phyloP scores from a whole-genome alignment of 2,329 filamentous ascomycete genomes.

The Phaeoacremonium minimum region DNA sequence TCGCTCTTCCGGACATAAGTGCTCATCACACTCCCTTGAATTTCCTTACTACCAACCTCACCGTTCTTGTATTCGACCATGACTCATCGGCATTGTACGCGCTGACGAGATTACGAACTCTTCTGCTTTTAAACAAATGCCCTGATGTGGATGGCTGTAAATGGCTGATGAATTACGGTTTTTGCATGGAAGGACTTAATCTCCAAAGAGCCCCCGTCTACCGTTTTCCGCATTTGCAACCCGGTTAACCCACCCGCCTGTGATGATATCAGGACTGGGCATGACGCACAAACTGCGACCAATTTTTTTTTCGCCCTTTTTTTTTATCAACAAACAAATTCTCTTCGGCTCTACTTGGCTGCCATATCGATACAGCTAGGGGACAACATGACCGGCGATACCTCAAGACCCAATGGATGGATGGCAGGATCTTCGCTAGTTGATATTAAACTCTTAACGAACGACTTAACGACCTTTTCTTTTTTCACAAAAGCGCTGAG shows the following conservation, averaged over 20 bases:
- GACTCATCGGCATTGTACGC: neutral
- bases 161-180: conserved; percentile 49
- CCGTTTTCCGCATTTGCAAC: neutral
- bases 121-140: neutral
- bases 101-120: conserved; percentile 4
- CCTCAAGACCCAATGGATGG: too few species aligned
- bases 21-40: conserved; percentile 19
- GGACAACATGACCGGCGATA: too few species aligned
- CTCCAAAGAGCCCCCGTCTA: conserved; percentile 5
- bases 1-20: neutral
- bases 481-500: neutral
- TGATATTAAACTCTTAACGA: too few species aligned
- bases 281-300: neutral
- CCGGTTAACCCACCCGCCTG: neutral
- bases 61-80: conserved; percentile 2
- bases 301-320: conserved; percentile 1
- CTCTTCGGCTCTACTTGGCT: too few species aligned
- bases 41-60: neutral
- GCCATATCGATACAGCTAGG: too few species aligned
- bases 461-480: neutral
- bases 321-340: neutral
- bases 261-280: neutral
- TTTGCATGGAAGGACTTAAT: conserved; percentile 16
- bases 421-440: too few species aligned
- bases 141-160: conserved; percentile 53